phyloP scores from a whole-genome alignment of 2,329 filamentous ascomycete genomes.

The Didymella pomorum region DNA sequence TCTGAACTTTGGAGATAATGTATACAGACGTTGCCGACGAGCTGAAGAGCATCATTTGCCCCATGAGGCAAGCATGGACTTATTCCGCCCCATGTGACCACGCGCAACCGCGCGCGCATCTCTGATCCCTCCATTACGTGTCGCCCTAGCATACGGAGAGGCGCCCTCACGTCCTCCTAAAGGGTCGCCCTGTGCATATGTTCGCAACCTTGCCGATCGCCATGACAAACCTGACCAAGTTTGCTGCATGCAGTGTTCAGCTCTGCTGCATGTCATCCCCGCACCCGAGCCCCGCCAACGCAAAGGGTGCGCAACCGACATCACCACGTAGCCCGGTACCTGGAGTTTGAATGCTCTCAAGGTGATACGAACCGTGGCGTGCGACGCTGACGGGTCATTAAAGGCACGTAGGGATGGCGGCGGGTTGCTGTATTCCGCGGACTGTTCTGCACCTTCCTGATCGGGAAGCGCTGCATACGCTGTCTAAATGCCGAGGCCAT shows the following conservation, averaged over 20 bases:
- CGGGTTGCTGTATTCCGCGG: constrained; percentile 6
- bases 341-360: constrained; percentile 1
- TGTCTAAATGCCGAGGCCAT: constrained; percentile 3
- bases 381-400: background rate
- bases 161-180: constrained; percentile 7
- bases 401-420: background rate
- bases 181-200: constrained; percentile 15
- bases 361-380: background rate
- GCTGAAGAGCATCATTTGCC: background rate
- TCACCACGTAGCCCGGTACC: constrained; percentile 8
- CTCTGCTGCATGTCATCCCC: constrained; percentile 12
- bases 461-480: constrained; percentile 13
- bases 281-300: constrained; percentile 4
- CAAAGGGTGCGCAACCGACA: background rate
- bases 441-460: constrained; percentile 12
- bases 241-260: constrained; percentile 3
- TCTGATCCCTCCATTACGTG: background rate
- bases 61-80: background rate
- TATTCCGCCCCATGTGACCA: constrained; percentile 2
- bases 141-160: constrained; percentile 3
- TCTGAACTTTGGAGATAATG: background rate
- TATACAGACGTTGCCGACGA: background rate
- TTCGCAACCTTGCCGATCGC: constrained; percentile 9
- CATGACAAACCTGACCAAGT: constrained; percentile 5
- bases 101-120: background rate